phyloP scores from a whole-genome alignment of 345 rosid genomes.

The Aurinia saxatilis region DNA sequence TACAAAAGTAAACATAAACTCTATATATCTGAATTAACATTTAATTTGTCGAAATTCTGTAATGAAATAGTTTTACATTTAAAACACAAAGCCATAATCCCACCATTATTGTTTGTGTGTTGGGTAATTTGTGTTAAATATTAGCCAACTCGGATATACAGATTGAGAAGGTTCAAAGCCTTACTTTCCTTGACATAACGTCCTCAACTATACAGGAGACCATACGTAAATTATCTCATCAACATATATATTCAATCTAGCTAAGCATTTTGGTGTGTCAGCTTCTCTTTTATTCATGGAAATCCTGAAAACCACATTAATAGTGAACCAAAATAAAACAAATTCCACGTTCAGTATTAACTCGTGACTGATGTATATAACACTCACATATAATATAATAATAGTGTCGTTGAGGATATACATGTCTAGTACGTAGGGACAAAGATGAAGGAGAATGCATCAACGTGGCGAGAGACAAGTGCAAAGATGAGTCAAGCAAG shows the following conservation, averaged over 20 bases:
- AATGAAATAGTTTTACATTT: no score
- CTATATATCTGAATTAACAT: not conserved
- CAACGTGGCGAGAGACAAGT: conserved; percentile 15
- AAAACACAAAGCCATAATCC: not conserved
- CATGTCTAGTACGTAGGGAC: conserved; percentile 16
- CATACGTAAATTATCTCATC: not conserved
- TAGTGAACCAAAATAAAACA: not conserved
- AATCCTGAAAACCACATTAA: not conserved
- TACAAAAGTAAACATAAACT: not conserved
- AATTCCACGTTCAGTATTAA: not conserved
- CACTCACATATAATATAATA: not conserved
- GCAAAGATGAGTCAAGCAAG: conserved; percentile 15
- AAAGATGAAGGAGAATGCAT: not conserved
- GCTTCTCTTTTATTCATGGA: not conserved
- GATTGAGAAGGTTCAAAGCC: not conserved
- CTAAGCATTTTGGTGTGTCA: not conserved
- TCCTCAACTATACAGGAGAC: not conserved
- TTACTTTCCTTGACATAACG: not conserved
- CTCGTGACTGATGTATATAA: not conserved
- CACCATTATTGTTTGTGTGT: not conserved
- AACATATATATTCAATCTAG: not conserved
- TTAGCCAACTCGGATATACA: not conserved
- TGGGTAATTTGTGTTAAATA: not conserved
- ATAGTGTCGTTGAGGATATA: conserved; percentile 8
- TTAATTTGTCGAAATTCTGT: no score